These are phyloP conservation scores for Tulasnella calospora DNA, from an alignment of 768 basidiomycete species.

Conservation along the genomic window DNA sequence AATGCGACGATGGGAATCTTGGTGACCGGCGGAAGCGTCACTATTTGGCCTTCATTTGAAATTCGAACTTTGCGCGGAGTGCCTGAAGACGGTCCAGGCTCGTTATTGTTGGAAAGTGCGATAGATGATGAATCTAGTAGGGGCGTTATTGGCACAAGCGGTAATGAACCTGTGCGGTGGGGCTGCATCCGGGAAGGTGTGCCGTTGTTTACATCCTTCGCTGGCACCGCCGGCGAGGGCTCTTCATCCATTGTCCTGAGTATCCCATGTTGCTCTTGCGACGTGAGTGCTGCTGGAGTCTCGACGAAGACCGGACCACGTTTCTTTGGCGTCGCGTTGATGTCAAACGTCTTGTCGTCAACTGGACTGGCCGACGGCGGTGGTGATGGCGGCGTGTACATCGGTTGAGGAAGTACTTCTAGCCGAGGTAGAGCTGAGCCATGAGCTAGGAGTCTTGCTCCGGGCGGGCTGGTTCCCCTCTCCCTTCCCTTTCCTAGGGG, in stretches of 20 bases:
- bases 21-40: not conserved
- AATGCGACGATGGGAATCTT: not conserved
- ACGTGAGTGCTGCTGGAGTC: not conserved
- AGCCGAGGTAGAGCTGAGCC: constrained; percentile 5
- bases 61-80: not conserved
- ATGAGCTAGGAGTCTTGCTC: not conserved
- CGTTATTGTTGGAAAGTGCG: not conserved
- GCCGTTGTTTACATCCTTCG: not conserved
- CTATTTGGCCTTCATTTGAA: not conserved
- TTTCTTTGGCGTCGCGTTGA: not conserved
- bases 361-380: constrained; percentile 20
- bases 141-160: not conserved
- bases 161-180: constrained; percentile 7
- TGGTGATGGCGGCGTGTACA: constrained; percentile 23
- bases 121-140: not conserved
- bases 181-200: constrained; percentile 2
- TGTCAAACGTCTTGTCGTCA: constrained; percentile 16
- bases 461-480: not conserved
- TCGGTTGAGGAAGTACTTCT: constrained; percentile 10
- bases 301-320: not conserved
- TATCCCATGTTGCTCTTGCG: not conserved
- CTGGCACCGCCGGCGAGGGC: not conserved
- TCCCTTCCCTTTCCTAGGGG: not conserved
- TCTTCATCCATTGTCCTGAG: not conserved
- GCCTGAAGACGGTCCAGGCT: not conserved